Conservation (phyloP, 1,284 basidiomycete species). For the Ceratobasidium sp. region DNA sequence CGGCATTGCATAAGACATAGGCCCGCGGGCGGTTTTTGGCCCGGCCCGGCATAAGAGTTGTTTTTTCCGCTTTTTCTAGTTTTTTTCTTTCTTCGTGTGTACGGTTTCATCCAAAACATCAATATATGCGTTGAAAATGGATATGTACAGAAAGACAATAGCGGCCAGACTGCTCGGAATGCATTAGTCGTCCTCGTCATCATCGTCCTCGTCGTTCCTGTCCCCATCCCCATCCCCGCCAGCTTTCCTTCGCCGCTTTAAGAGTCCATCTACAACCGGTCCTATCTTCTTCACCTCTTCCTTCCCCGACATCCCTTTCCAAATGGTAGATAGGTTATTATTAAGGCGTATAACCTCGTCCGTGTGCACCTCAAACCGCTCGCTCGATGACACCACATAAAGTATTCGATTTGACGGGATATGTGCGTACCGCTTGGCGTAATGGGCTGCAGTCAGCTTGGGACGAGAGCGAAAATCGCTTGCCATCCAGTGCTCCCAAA, state of each 20-base stretch:
- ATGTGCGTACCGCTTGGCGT: neutral
- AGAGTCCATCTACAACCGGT: neutral
- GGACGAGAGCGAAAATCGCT: neutral
- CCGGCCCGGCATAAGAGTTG: slow-evolving; percentile 1
- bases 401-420: neutral
- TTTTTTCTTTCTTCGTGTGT: neutral
- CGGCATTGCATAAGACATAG: too few relatives aligned
- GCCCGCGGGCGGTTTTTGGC: neutral
- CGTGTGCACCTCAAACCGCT: neutral
- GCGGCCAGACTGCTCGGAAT: neutral
- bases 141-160: neutral
- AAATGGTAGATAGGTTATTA: neutral
- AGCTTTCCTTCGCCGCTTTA: neutral
- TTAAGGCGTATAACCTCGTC: neutral
- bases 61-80: neutral
- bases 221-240: too few relatives aligned
- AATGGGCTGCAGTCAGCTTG: neutral
- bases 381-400: neutral
- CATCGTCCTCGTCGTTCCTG: neutral
- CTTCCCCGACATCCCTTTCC: neutral
- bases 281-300: neutral
- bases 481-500: slow-evolving; percentile 12
- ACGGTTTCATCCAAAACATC: neutral
- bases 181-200: neutral
- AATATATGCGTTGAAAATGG: slow-evolving; percentile 5